phyloP scores from a whole-genome alignment of 2,329 filamentous ascomycete genomes.

The Escovopsis weberi region DNA sequence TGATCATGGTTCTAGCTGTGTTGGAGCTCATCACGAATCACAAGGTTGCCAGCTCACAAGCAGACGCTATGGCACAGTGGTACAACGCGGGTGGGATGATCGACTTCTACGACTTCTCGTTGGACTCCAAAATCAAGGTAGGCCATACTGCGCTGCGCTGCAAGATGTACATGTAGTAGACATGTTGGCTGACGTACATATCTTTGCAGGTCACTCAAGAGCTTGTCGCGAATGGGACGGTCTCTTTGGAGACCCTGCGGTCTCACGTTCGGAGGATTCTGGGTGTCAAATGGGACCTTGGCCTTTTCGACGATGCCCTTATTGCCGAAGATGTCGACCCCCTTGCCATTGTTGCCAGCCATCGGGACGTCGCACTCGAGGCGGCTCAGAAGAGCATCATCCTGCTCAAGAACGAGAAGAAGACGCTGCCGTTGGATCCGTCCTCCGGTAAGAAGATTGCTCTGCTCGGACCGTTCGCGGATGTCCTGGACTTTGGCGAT shows the following conservation, averaged over 20 bases:
- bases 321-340: slow-evolving; percentile 4
- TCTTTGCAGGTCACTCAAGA: not conserved
- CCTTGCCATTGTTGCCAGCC: slow-evolving; percentile 2
- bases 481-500: slow-evolving; percentile 3
- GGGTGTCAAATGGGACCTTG: slow-evolving; percentile 5
- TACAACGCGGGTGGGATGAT: slow-evolving; percentile 5
- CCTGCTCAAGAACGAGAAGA: slow-evolving; percentile 4
- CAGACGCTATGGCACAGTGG: slow-evolving; percentile 4
- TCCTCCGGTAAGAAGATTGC: slow-evolving; percentile 2
- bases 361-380: slow-evolving; percentile 3
- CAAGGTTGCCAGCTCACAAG: slow-evolving; percentile 2
- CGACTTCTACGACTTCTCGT: slow-evolving; percentile 4
- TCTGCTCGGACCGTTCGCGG: slow-evolving; percentile 3
- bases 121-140: slow-evolving; percentile 2
- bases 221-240: slow-evolving; percentile 2
- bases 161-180: not conserved
- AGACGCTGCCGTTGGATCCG: slow-evolving; percentile 2
- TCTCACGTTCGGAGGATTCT: slow-evolving; percentile 3
- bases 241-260: slow-evolving; percentile 1
- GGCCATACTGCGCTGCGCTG: not conserved
- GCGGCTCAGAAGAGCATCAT: slow-evolving; percentile 5
- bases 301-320: slow-evolving; percentile 3
- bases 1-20: not conserved
- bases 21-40: slow-evolving; percentile 2
- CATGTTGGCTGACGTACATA: not conserved